phyloP scores from a whole-genome alignment of 148 eudicot genomes.

The Rhododendron kiyosumense region DNA sequence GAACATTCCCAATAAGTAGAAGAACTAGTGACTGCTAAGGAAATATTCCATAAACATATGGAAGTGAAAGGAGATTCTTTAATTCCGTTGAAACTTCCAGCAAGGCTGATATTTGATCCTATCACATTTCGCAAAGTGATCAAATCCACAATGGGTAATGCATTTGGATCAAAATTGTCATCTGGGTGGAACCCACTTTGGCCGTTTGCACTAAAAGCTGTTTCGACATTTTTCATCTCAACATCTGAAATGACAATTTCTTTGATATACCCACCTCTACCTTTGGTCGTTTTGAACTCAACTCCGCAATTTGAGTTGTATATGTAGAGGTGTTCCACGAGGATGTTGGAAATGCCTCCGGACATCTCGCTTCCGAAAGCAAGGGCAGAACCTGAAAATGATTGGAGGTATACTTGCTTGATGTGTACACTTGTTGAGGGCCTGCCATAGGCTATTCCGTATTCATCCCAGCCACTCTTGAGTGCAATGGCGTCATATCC shows the following conservation, averaged over 20 bases:
- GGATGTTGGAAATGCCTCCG: constrained; percentile 41
- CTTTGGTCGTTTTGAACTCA: constrained; percentile 30
- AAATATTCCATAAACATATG: constrained; percentile 25
- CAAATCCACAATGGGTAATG: constrained; percentile 28
- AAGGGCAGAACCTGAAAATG: constrained; percentile 39
- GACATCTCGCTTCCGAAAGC: constrained; percentile 60
- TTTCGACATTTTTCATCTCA: constrained; percentile 26
- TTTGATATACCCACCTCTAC: constrained; percentile 48
- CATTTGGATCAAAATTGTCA: constrained; percentile 30
- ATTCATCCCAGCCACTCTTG: constrained; percentile 57
- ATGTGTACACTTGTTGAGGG: constrained; percentile 42
- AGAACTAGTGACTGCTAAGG: constrained; percentile 27
- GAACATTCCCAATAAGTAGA: constrained; percentile 41
- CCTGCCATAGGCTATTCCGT: constrained; percentile 36
- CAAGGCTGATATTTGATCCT: constrained; percentile 30
- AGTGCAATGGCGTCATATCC: constrained; percentile 48
- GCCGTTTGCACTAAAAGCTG: constrained; percentile 40
- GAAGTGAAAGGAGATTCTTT: constrained; percentile 38
- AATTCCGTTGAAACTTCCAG: constrained; percentile 46
- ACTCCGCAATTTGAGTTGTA: constrained; percentile 33
- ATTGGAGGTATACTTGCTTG: constrained; percentile 39
- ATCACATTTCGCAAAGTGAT: constrained; percentile 28
- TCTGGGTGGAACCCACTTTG: constrained; percentile 41
- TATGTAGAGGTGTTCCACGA: constrained; percentile 24
- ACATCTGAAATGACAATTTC: constrained; percentile 26